Conservation (phyloP, 768 basidiomycete genomes). For the Coprinopsis cinerea region DNA sequence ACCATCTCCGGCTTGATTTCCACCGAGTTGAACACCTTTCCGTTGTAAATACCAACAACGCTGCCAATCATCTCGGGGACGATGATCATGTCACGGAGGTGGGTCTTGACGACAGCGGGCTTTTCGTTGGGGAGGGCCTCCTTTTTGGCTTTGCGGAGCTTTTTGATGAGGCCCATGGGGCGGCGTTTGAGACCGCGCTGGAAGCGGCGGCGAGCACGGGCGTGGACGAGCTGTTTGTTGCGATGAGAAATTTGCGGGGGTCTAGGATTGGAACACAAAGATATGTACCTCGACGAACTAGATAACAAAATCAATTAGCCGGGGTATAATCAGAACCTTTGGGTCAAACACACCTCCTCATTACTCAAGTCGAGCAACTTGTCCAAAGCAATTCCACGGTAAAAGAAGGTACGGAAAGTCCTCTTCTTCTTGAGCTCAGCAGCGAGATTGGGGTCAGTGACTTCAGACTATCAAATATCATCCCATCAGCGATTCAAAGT, state of each 20-base stretch:
- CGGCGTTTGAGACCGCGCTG: slow-evolving; percentile 97
- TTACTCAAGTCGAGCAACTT: slow-evolving; percentile 95
- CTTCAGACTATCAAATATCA: slow-evolving; percentile 73
- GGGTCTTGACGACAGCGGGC: slow-evolving; percentile 97
- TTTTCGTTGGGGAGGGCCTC: slow-evolving; percentile 99
- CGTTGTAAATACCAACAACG: slow-evolving; percentile 98
- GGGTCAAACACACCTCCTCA: slow-evolving; percentile 69
- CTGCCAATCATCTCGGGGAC: slow-evolving; percentile 99
- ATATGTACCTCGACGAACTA: slow-evolving; percentile 71
- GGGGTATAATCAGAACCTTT: not conserved
- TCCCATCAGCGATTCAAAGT: too few species aligned
- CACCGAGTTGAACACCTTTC: slow-evolving; percentile 92
- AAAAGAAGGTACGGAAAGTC: slow-evolving; percentile 98
- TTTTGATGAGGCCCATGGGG: slow-evolving; percentile 99
- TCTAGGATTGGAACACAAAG: not conserved
- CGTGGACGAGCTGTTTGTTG: slow-evolving; percentile 78
- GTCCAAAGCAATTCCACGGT: slow-evolving; percentile 97
- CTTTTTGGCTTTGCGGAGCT: slow-evolving; percentile 99
- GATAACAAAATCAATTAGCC: slow-evolving; percentile 2
- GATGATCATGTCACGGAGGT: slow-evolving; percentile 99
- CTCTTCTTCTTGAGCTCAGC: slow-evolving; percentile 98
- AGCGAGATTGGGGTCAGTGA: slow-evolving; percentile 90
- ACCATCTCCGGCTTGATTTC: slow-evolving; percentile 99
- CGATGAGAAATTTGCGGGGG: not conserved
- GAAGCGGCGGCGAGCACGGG: slow-evolving; percentile 98